These are phyloP conservation scores for Cardamine occulta DNA, from an alignment of 345 rosid genomes.

Conservation along the genomic window DNA sequence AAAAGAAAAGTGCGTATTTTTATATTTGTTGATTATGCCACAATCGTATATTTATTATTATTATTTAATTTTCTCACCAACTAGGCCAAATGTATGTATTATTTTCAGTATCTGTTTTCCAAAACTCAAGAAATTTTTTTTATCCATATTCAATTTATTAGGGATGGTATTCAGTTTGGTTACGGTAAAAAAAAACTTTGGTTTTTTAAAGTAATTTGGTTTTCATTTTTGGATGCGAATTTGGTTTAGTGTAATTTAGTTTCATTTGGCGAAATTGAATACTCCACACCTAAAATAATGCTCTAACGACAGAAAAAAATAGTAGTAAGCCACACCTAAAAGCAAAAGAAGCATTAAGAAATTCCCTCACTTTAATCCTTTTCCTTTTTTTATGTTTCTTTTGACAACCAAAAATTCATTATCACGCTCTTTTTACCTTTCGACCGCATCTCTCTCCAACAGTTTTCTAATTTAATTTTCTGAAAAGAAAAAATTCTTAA, in stretches of 20 bases:
- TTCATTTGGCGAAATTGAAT: background rate
- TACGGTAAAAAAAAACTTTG: background rate
- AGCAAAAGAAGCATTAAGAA: slow-evolving; percentile 35
- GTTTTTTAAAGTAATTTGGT: no score
- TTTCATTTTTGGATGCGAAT: background rate
- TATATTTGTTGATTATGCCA: slow-evolving; percentile 9
- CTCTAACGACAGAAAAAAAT: background rate
- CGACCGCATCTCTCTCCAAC: slow-evolving; percentile 26
- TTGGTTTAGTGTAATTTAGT: background rate
- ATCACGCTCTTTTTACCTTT: slow-evolving; percentile 37
- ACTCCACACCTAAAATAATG: background rate
- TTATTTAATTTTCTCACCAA: slow-evolving; percentile 29
- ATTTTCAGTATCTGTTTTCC: background rate
- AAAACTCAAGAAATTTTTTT: background rate
- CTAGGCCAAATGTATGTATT: background rate
- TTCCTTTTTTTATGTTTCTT: slow-evolving; percentile 23
- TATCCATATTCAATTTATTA: background rate
- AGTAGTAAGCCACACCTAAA: slow-evolving; percentile 25
- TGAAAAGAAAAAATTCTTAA: background rate
- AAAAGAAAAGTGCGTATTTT: slow-evolving; percentile 21
- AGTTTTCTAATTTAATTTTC: background rate
- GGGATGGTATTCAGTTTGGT: background rate
- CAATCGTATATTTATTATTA: slow-evolving; percentile 16
- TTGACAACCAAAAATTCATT: slow-evolving; percentile 44
- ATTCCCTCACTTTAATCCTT: slow-evolving; percentile 22